These are phyloP conservation scores for Mycena rosella DNA, from an alignment of 768 basidiomycete species.

Conservation along the genomic window DNA sequence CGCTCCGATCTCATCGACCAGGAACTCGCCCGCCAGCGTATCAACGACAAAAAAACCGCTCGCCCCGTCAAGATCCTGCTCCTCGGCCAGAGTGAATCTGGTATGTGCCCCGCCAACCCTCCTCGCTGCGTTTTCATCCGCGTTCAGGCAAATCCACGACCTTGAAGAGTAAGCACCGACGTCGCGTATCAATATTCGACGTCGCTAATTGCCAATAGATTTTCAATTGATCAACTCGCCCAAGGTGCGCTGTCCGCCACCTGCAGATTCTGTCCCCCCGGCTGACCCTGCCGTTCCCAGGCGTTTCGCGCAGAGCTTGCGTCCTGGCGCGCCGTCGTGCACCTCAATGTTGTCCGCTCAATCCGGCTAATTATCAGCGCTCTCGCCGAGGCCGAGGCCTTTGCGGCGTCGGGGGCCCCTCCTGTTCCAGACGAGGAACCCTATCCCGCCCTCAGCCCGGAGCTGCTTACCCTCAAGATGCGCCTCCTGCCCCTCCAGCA, in stretches of 20 bases:
- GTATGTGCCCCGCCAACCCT: conserved; percentile 41
- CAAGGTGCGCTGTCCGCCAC: conserved; percentile 43
- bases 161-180: conserved; percentile 61
- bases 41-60: conserved; percentile 49
- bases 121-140: neutral
- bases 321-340: conserved; percentile 62
- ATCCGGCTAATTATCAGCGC: conserved; percentile 56
- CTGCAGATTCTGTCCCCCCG: neutral
- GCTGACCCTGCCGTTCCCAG: conserved; percentile 14
- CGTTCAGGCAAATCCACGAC: conserved; percentile 66
- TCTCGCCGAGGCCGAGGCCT: conserved; percentile 37
- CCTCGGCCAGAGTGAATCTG: conserved; percentile 67
- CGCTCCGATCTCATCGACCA: conserved; percentile 62
- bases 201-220: conserved; percentile 40
- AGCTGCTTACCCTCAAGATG: conserved; percentile 60
- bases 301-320: conserved; percentile 58
- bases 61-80: conserved; percentile 54
- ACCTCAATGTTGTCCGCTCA: conserved; percentile 64
- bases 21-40: conserved; percentile 52
- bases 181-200: neutral
- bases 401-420: conserved; percentile 13
- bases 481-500: conserved; percentile 64
- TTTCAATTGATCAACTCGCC: conserved; percentile 60
- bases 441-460: conserved; percentile 51
- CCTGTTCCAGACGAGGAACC: conserved; percentile 36